Base-by-base conservation (phyloP, 129 eudicot species). In the Chrysanthemum seticuspe region DNA sequence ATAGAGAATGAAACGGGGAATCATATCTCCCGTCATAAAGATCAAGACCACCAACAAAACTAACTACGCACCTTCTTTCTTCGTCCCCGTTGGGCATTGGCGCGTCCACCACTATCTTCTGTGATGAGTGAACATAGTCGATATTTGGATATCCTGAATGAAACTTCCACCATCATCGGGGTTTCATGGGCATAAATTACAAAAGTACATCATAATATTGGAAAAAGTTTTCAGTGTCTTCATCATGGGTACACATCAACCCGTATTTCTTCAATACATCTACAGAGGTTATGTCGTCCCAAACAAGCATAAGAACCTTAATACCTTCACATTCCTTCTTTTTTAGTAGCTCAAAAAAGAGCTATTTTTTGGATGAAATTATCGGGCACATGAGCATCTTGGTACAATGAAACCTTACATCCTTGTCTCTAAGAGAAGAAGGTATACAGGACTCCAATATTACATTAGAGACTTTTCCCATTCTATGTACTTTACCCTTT, bases 81-180 rank as follows among this genome's bases (percentile, higher is more conserved):
- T 88, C 76, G 57, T 77, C 90, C 25, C 79, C 87, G 19, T 76
- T 64, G 1, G 93, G 96, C 84, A 90, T 10, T 27, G 77, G 83
- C 47, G 84, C 64, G 55, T 90, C 96, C 34, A 90, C 91, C 40
- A 77, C 90, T 51, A 90, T 87, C 73, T 90, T 90, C 74, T 90
- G 74, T 90, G 96, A 67, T n/a, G n/a, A n/a, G n/a, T n/a, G n/a
- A n/a, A n/a, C n/a, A n/a, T n/a, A n/a, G n/a, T n/a, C n/a, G n/a
- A 87, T 18, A 90, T 81, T 13, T 87, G 92, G 16, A 90, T 73
- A 67, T 85, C 88, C 50, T 90, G 88, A 40, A 90, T 84, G 25
- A 87, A 54, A 79, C 93, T 90, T 47, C 90, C 93, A 58, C 96
- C 93, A 64, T 87, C 86, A 80, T 89, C 92, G 10, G 96, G 96